Base-by-base conservation (phyloP, 2,329 filamentous ascomycete species). In the Didymella pomorum region DNA sequence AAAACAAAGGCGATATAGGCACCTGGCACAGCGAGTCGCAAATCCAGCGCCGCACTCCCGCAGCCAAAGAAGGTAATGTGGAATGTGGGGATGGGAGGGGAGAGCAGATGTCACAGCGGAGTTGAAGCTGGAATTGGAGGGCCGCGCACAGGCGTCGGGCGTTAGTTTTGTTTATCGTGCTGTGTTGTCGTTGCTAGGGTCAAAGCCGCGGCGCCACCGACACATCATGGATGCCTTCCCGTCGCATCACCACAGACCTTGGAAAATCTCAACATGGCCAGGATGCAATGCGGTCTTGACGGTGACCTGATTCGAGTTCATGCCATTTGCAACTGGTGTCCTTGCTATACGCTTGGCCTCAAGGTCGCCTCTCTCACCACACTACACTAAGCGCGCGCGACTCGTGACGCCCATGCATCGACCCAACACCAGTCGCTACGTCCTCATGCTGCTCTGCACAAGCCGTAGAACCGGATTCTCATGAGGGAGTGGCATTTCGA, bases 41-140 rank as follows among this genome's bases (percentile, higher is more conserved):
- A 63, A 61, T 60, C 63, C 58, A 66, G 51, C 60, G 64, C 66
- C 66, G 55, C 51, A 60, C 68, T 42, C 60, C 67, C 67, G 58
- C 64, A 55, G 64, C 64, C 67, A 64, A 68, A 71, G 68, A 74
- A 73, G 62, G 68, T 59, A 71, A 69, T 66, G 69, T 63, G 68
- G 66, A 71, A 72, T 71, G 68, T 52, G 65, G 60, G 57, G 59
- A 62, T 53, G 58, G 59, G 59, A 65, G 60, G 56, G 62, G 59
- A 65, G 60, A 54, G 62, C 50, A 65, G 62, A 61, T 55, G 66
- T 54, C 63, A 66, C 58, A 39, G 63, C 67, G 64, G 70, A 67
- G 67, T 57, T 52, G 65, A 63, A 44, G 60, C 61, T 67, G 71
- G 64, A 69, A 65, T 64, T 64, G 67, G 65, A 62, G 57, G 52